Percentiles rank a stretch among this genome's conserved stretches.
phyloP scores from a whole-genome alignment of 2,329 filamentous ascomycete genomes.

The Alternaria triticimaculans region DNA sequence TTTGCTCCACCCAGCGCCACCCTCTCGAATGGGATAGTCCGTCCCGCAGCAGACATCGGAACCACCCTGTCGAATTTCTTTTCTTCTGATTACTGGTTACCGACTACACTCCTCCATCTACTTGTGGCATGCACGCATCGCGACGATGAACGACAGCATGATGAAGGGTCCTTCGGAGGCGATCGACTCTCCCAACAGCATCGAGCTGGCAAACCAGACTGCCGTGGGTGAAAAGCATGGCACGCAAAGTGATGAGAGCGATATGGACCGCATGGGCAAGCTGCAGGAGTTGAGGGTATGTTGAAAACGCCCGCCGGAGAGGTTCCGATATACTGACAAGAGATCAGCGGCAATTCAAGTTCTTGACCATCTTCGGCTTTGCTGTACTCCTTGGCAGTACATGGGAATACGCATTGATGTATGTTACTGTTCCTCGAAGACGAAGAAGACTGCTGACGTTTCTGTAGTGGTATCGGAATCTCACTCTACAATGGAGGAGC shows the following conservation, averaged over 20 bases:
- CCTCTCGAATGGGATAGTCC: background rate
- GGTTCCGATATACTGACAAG: background rate
- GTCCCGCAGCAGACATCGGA: background rate
- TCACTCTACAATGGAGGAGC: conserved; percentile 15
- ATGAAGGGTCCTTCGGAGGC: conserved; percentile 3
- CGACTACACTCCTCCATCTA: background rate
- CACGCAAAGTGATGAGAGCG: conserved; percentile 13
- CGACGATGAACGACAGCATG: background rate
- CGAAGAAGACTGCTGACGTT: background rate
- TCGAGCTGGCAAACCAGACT: background rate
- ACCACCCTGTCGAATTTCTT: background rate
- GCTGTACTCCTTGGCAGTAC: conserved; percentile 17
- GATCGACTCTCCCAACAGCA: background rate
- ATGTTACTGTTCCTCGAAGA: background rate
- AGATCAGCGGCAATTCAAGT: conserved; percentile 20
- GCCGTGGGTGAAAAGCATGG: conserved; percentile 4
- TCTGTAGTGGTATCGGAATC: conserved; percentile 1
- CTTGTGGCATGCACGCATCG: background rate
- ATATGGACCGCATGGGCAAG: conserved; percentile 32
- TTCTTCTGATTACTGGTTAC: background rate
- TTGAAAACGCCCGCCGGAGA: background rate
- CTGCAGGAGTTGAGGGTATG: conserved; percentile 19
- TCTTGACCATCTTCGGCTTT: conserved; percentile 20
- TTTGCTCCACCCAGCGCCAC: background rate
- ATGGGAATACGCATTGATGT: conserved; percentile 25